Conservation (phyloP, 768 basidiomycete species). For the Nidularia sp. region DNA sequence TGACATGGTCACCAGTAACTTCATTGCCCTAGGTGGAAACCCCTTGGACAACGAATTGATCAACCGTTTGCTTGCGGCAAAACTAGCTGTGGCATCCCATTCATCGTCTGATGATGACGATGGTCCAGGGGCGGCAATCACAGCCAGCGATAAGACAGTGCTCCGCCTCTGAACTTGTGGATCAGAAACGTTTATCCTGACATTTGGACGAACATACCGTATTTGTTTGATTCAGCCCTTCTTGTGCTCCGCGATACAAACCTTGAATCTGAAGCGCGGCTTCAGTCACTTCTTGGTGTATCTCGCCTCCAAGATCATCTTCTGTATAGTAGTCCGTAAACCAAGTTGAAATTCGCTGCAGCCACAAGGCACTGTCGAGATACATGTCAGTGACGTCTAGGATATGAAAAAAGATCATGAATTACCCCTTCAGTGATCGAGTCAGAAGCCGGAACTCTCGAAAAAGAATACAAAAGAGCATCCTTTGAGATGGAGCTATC, state of each 20-base stretch:
- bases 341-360: conserved; percentile 40
- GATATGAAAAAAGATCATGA: neutral
- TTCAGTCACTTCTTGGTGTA: conserved; percentile 36
- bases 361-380: conserved; percentile 38
- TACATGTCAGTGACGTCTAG: neutral
- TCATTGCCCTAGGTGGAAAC: conserved; percentile 42
- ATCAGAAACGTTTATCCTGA: neutral
- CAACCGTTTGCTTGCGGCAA: conserved; percentile 31
- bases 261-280: conserved; percentile 40
- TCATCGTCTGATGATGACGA: conserved; percentile 4
- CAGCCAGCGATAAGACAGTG: conserved; percentile 6
- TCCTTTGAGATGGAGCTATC: conserved; percentile 53
- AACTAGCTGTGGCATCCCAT: conserved; percentile 27
- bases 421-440: conserved; percentile 58
- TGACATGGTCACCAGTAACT: conserved; percentile 62
- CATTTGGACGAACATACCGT: conserved; percentile 28
- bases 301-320: conserved; percentile 30
- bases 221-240: conserved; percentile 35
- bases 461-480: conserved; percentile 58
- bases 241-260: conserved; percentile 48
- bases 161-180: conserved; percentile 10
- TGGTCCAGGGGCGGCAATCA: too few relatives aligned
- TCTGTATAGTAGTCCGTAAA: conserved; percentile 31
- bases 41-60: conserved; percentile 41
- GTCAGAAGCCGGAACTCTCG: conserved; percentile 61